Conservation (phyloP, 2,329 filamentous ascomycete species). For the Fusarium newnesense region DNA sequence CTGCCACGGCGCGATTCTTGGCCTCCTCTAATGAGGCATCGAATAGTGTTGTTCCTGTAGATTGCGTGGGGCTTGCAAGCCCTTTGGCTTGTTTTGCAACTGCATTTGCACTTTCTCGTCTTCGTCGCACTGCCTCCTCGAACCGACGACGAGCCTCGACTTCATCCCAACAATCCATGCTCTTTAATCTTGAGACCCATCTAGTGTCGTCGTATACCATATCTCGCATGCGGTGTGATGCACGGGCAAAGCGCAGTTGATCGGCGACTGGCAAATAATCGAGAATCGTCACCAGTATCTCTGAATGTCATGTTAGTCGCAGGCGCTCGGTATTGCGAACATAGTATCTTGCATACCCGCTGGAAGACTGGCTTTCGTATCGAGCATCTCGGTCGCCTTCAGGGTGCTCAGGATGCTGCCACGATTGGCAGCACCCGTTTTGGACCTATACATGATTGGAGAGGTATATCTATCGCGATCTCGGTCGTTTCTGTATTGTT, state of each 20-base stretch:
- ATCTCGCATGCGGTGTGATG: constrained; percentile 88
- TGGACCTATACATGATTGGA: constrained; percentile 56
- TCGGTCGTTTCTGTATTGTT: neutral
- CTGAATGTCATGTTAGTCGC: constrained; percentile 54
- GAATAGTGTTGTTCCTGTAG: constrained; percentile 69
- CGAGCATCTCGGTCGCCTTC: constrained; percentile 82
- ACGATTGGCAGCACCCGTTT: constrained; percentile 51
- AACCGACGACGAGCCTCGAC: constrained; percentile 82
- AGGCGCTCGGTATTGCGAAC: neutral
- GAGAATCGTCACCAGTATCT: constrained; percentile 88
- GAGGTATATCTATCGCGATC: constrained; percentile 8
- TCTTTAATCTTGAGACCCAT: constrained; percentile 88
- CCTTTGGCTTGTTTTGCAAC: constrained; percentile 32
- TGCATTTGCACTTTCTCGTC: constrained; percentile 63
- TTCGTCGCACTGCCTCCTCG: constrained; percentile 74
- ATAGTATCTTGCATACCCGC: constrained; percentile 67
- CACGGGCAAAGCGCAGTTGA: constrained; percentile 84
- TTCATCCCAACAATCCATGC: constrained; percentile 94
- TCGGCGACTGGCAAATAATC: constrained; percentile 89
- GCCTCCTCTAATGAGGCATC: constrained; percentile 77
- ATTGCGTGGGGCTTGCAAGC: constrained; percentile 23
- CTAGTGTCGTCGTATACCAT: constrained; percentile 99
- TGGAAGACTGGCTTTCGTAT: constrained; percentile 81
- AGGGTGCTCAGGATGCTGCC: constrained; percentile 78
- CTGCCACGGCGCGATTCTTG: constrained; percentile 52